Evolutionary conservation across 257 asterid genomes (phyloP).

Genomic region (Prunella vulgaris): DNA sequence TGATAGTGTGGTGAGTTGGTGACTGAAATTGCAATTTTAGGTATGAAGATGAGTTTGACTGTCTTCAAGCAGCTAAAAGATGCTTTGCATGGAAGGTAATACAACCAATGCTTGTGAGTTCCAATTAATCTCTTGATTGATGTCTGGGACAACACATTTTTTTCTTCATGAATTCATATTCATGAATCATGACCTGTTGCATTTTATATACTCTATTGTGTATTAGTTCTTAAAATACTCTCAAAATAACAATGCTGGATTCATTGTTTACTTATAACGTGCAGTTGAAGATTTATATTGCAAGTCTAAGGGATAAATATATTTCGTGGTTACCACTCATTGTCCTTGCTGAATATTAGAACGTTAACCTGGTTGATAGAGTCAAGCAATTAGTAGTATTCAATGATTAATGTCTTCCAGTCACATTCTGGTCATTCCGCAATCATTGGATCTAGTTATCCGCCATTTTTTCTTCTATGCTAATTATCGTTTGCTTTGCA

Average conservation of each 20-base stretch:
- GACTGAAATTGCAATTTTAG: too few relatives aligned
- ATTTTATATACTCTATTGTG: background rate
- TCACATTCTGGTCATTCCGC: slow-evolving; percentile 10
- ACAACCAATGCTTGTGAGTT: slow-evolving; percentile 2
- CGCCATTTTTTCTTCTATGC: background rate
- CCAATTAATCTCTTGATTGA: slow-evolving; percentile 6
- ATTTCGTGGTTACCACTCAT: too few relatives aligned
- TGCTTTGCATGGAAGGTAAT: slow-evolving; percentile 42
- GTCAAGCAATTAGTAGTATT: background rate
- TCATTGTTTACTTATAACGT: too few relatives aligned
- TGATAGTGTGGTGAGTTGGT: too few relatives aligned
- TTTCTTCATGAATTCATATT: slow-evolving; percentile 15
- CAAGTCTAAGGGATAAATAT: background rate
- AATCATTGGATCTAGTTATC: slow-evolving; percentile 10
- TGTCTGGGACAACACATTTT: slow-evolving; percentile 4
- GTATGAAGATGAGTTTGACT: too few relatives aligned
- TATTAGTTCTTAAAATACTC: background rate
- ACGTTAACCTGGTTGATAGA: background rate
- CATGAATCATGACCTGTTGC: background rate
- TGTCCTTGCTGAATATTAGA: background rate
- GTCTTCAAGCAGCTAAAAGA: too few relatives aligned
- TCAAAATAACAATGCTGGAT: too few relatives aligned
- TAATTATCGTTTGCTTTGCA: background rate
- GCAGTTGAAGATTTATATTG: background rate
- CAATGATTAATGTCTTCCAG: background rate